These are phyloP conservation scores for Cercospora janseana DNA, from an alignment of 2,329 filamentous ascomycete genomes.

Conservation along the genomic window DNA sequence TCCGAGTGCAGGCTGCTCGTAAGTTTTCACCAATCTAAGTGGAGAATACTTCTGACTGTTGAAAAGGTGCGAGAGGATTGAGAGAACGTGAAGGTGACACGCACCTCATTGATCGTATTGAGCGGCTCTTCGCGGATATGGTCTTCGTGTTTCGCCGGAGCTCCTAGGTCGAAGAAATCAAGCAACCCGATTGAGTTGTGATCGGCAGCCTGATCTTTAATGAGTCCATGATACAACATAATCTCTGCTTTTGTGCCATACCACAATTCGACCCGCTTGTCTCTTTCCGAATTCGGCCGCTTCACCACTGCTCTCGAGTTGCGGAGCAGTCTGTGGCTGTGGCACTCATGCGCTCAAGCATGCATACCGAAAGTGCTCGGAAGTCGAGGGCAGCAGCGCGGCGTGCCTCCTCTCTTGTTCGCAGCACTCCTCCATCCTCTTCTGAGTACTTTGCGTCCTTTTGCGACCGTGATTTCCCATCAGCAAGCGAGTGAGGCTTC, in stretches of 20 bases:
- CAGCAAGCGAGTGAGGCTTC: neutral
- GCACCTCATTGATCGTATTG: slow-evolving; percentile 20
- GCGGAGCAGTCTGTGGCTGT: neutral
- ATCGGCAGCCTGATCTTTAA: slow-evolving; percentile 6
- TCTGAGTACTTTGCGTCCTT: too few species aligned
- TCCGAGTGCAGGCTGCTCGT: slow-evolving; percentile 19
- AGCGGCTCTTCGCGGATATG: slow-evolving; percentile 18
- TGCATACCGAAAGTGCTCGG: too few species aligned
- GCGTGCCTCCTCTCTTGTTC: too few species aligned
- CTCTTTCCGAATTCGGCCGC: neutral
- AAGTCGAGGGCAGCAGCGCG: too few species aligned
- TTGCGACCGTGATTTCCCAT: neutral
- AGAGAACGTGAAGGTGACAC: slow-evolving; percentile 19
- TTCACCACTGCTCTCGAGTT: slow-evolving; percentile 1
- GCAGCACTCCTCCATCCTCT: too few species aligned
- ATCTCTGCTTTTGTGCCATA: slow-evolving; percentile 9
- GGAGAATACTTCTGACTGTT: neutral
- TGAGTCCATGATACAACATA: slow-evolving; percentile 10
- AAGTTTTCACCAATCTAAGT: neutral
- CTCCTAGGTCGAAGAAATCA: slow-evolving; percentile 10
- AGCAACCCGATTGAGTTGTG: neutral
- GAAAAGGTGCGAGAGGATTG: slow-evolving; percentile 15
- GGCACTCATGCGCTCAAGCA: too few species aligned
- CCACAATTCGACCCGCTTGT: slow-evolving; percentile 3
- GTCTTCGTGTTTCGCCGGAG: slow-evolving; percentile 15